Percentiles rank a stretch among this genome's conserved stretches.
phyloP scores from a whole-genome alignment of 768 basidiomycete genomes.

The Tremella mesenterica region DNA sequence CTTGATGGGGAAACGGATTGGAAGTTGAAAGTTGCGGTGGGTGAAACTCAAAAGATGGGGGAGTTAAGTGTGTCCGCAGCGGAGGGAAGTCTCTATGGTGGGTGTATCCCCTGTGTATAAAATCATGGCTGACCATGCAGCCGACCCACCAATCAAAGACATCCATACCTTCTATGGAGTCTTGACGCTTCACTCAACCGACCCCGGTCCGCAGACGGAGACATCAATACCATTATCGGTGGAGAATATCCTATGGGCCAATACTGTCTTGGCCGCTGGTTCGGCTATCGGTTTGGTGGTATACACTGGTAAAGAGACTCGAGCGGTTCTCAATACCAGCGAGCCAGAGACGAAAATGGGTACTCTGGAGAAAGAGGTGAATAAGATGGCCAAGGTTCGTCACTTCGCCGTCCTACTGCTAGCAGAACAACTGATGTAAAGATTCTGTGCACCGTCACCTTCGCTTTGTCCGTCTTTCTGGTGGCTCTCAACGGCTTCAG shows the following conservation, averaged over 20 bases:
- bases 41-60: slow-evolving; percentile 65
- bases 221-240: slow-evolving; percentile 66
- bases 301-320: slow-evolving; percentile 88
- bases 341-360: slow-evolving; percentile 94
- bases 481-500: slow-evolving; percentile 95
- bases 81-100: slow-evolving; percentile 85
- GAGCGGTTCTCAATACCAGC: slow-evolving; percentile 98
- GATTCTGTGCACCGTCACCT: slow-evolving; percentile 92
- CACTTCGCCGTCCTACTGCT: no score
- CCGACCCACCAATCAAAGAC: slow-evolving; percentile 92
- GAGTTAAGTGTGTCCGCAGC: slow-evolving; percentile 54
- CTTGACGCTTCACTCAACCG: slow-evolving; percentile 52
- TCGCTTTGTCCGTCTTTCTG: slow-evolving; percentile 77
- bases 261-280: slow-evolving; percentile 93
- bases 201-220: slow-evolving; percentile 12
- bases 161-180: slow-evolving; percentile 94
- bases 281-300: slow-evolving; percentile 84
- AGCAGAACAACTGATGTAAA: slow-evolving; percentile 44
- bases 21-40: slow-evolving; percentile 87
- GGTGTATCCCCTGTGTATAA: slow-evolving; percentile 25
- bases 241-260: slow-evolving; percentile 93
- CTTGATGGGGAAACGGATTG: slow-evolving; percentile 98
- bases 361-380: slow-evolving; percentile 84
- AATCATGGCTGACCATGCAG: slow-evolving; percentile 45
- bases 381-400: slow-evolving; percentile 80